These are phyloP conservation scores for Podaxis sp. DNA, from an alignment of 768 basidiomycete genomes.

Conservation along the genomic window DNA sequence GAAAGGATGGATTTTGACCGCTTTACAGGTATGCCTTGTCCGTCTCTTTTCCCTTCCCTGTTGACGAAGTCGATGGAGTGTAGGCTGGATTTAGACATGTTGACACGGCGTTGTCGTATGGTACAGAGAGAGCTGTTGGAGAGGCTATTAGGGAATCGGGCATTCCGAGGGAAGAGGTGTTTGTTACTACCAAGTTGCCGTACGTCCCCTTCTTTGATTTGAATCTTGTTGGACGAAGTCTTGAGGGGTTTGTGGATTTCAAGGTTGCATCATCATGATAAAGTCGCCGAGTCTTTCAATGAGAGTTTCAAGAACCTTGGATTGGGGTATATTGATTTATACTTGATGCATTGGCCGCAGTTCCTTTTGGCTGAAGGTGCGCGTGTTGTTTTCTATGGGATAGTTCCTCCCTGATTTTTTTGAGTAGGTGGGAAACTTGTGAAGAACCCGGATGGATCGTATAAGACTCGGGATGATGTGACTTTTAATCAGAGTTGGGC, in stretches of 20 bases:
- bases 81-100: slow-evolving; percentile 39
- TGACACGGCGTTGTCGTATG: slow-evolving; percentile 34
- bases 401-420: background rate
- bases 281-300: slow-evolving; percentile 36
- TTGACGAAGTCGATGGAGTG: background rate
- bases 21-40: slow-evolving; percentile 29
- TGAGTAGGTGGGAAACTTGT: slow-evolving; percentile 11
- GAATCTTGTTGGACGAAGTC: too few species aligned
- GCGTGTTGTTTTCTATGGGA: background rate
- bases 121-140: slow-evolving; percentile 39
- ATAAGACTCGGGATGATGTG: slow-evolving; percentile 24
- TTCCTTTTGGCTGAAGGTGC: slow-evolving; percentile 26
- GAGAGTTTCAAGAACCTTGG: slow-evolving; percentile 35
- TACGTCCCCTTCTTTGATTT: slow-evolving; percentile 15
- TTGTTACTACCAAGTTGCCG: slow-evolving; percentile 47
- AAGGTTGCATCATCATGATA: slow-evolving; percentile 34
- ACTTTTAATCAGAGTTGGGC: slow-evolving; percentile 44
- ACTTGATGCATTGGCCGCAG: slow-evolving; percentile 50
- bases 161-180: slow-evolving; percentile 42
- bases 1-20: slow-evolving; percentile 34
- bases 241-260: background rate
- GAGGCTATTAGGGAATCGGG: slow-evolving; percentile 42
- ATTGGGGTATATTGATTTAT: slow-evolving; percentile 49
- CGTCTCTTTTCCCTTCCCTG: background rate
- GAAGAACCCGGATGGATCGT: slow-evolving; percentile 29